Base-by-base conservation (phyloP, 805 yeast genomes). In the Kurtzmaniella cleridarum region DNA sequence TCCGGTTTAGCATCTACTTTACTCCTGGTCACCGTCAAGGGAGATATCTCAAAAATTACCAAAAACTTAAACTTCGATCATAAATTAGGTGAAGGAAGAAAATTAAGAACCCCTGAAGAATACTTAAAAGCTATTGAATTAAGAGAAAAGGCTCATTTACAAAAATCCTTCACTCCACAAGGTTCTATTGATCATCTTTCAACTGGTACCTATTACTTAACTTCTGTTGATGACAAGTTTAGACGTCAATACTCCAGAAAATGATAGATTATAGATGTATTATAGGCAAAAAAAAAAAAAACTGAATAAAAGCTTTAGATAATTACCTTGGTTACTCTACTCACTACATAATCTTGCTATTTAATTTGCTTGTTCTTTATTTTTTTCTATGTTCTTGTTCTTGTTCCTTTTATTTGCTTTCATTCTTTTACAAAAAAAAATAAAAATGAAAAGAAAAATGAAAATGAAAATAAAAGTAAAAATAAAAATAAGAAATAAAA, bases 1-100 rank as follows among this genome's bases (percentile, higher is more conserved):
- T 91, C 98, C 12, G 99, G 99, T 57, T 78, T 93, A 46, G 99
- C 99, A 33, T 76, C 98, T 13, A 79, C 96, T 30, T 71, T 93
- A 65, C 85, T 78, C 69, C 83, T 95, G 32, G 79, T 81, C 48
- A 76, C 69, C 46, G 86, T 93, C 45, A 76, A 73, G 47, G 96
- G 95, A 42, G 98, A 93, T 64, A 71, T 90, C 45, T 66, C 84
- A 23, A 51, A 73, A 44, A 83, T 90, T 48, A 76, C 76, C 46
- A 62, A 76, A 48, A 73, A 69, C 41, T 76, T 91, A 55, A 76
- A 84, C 63, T 69, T 93, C 48, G 79, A 81, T 56, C 56, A 73
- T 55, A 79, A 78, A 62, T 76, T 93, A 47, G 76, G 73, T 38
- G 66, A 66, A 48, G 71, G 66, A 34, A 86, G 98, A 75, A 60